Percentiles rank a stretch among this genome's conserved stretches.
Conservation (phyloP, 495 filamentous ascomycete species). For the Penicillium simplicissimum region DNA sequence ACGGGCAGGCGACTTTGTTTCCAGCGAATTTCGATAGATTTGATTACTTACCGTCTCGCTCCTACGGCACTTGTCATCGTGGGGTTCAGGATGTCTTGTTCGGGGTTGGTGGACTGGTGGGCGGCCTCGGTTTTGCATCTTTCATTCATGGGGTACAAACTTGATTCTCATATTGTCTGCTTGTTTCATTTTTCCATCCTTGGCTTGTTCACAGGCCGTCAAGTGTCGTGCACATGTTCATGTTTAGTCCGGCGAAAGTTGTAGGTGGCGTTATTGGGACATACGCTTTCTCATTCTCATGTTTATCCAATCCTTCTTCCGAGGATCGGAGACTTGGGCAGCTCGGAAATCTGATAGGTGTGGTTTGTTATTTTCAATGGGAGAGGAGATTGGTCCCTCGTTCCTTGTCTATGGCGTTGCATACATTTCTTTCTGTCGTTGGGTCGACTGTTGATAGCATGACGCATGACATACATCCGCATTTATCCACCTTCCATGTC, state of each 20-base stretch:
- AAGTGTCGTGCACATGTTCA: conserved; percentile 1
- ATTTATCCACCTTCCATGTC: background rate
- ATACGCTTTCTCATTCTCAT: background rate
- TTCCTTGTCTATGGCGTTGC: background rate
- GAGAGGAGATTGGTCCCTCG: background rate
- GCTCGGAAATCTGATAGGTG: background rate
- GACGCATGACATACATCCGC: background rate
- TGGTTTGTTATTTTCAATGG: background rate
- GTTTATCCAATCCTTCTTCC: background rate
- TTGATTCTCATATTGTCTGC: background rate
- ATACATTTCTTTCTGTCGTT: background rate
- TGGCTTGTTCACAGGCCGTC: background rate
- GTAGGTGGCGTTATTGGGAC: conserved; percentile 11
- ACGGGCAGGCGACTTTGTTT: conserved; percentile 11
- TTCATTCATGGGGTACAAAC: conserved; percentile 1
- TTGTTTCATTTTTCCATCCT: background rate
- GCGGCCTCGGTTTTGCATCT: background rate
- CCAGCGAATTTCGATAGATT: conserved; percentile 15
- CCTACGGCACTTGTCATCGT: background rate
- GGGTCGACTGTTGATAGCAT: background rate
- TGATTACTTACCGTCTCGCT: conserved; percentile 2
- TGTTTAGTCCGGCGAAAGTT: conserved; percentile 9
- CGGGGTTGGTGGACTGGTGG: conserved; percentile 1
- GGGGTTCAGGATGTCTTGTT: conserved; percentile 1
- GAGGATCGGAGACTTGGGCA: background rate